phyloP scores from a whole-genome alignment of 2,329 filamentous ascomycete genomes.

The Colletotrichum lini region DNA sequence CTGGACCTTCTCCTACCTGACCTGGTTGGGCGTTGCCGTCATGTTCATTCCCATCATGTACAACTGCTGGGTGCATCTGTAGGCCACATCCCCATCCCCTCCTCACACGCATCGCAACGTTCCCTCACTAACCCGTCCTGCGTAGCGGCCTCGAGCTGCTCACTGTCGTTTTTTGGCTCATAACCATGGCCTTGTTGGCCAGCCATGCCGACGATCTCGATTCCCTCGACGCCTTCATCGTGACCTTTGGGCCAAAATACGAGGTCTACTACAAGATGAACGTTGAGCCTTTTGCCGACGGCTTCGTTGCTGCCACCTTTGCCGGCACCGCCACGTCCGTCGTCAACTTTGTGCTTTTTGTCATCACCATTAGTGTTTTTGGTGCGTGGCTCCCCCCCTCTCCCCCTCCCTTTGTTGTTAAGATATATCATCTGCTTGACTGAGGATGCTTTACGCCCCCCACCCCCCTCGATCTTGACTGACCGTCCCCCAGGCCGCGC shows the following conservation, averaged over 20 bases:
- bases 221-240: slow-evolving; percentile 40
- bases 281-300: slow-evolving; percentile 35
- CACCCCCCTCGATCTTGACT: neutral
- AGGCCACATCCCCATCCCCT: neutral
- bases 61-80: slow-evolving; percentile 45
- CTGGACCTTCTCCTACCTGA: slow-evolving; percentile 43
- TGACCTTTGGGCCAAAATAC: slow-evolving; percentile 39
- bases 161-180: slow-evolving; percentile 43
- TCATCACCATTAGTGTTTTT: slow-evolving; percentile 40
- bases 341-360: slow-evolving; percentile 40
- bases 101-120: too few relatives aligned
- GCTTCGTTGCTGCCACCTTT: slow-evolving; percentile 42
- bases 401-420: too few relatives aligned
- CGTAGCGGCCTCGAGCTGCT: slow-evolving; percentile 41
- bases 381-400: slow-evolving; percentile 21
- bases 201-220: slow-evolving; percentile 44
- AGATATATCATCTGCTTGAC: neutral
- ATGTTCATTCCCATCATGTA: slow-evolving; percentile 43
- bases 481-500: slow-evolving; percentile 34
- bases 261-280: slow-evolving; percentile 41
- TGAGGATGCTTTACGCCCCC: neutral
- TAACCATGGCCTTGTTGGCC: slow-evolving; percentile 41
- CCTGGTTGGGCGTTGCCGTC: slow-evolving; percentile 41
- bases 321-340: slow-evolving; percentile 39
- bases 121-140: neutral